A percentile compares a stretch with the other conserved stretches of the same genome.
phyloP scores from a whole-genome alignment of 352 stramenopile species.

The Pythium oligandrum region DNA sequence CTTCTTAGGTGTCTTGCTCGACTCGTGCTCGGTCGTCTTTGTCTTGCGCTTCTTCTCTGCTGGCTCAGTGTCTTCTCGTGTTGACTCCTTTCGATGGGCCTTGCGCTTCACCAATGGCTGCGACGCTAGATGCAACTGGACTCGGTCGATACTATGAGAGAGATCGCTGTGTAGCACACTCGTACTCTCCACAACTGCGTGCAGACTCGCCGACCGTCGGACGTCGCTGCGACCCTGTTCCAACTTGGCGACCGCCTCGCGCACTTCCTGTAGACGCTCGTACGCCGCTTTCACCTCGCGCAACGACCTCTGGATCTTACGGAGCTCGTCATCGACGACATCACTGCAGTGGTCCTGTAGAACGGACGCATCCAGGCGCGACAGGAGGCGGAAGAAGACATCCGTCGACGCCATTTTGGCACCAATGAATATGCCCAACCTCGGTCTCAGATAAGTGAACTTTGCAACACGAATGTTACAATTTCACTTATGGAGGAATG shows the following conservation, averaged over 20 bases:
- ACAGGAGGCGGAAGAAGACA: conserved; percentile 11
- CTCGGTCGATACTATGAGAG: background rate
- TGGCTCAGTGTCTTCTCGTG: too few species aligned
- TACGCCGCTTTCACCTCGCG: background rate
- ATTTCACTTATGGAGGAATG: too few species aligned
- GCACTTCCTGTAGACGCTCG: conserved; percentile 13
- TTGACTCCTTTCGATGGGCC: too few species aligned
- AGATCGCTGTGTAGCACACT: background rate
- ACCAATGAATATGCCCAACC: too few species aligned
- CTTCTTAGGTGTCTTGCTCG: too few species aligned
- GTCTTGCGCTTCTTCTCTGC: too few species aligned
- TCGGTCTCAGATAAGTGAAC: too few species aligned
- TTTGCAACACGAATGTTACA: too few species aligned
- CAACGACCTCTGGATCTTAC: background rate
- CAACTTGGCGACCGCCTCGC: conserved; percentile 10
- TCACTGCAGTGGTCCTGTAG: conserved; percentile 9
- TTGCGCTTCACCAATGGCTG: too few species aligned
- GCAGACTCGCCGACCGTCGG: background rate
- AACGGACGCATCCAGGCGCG: conserved; percentile 8
- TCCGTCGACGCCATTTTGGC: too few species aligned
- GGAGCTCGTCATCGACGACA: conserved; percentile 8
- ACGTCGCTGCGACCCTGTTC: conserved; percentile 1
- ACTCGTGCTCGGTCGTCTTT: too few species aligned
- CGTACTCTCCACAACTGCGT: background rate
- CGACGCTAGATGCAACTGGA: too few species aligned